A percentile compares a stretch with the other conserved stretches of the same genome.
Evolutionary conservation across 306 rosid species (phyloP).

Genomic region (Albizia julibrissin): DNA sequence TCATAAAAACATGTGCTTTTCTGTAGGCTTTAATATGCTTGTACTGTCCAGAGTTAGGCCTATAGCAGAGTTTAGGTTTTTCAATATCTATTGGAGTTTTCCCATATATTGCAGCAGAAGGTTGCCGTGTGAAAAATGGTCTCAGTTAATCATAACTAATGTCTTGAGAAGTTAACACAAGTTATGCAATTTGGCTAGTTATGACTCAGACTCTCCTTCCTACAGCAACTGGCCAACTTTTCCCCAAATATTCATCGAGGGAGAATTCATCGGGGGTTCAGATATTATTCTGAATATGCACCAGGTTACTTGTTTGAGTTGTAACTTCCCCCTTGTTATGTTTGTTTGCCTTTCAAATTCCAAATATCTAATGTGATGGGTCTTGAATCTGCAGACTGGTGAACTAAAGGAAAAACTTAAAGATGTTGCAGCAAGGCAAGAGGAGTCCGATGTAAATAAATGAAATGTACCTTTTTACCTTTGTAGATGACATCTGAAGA

Average conservation of each 20-base stretch:
- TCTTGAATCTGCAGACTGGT: slow-evolving; percentile 55
- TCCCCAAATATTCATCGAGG: slow-evolving; percentile 90
- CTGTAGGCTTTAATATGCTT: neutral
- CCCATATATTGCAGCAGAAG: neutral
- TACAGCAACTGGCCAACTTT: slow-evolving; percentile 88
- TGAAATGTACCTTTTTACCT: neutral
- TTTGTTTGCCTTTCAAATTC: slow-evolving; percentile 10
- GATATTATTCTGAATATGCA: slow-evolving; percentile 86
- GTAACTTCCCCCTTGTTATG: neutral
- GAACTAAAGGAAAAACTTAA: slow-evolving; percentile 49
- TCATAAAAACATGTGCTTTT: neutral
- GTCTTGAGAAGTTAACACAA: neutral
- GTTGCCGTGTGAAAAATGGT: neutral
- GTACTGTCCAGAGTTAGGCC: neutral
- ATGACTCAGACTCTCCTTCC: neutral
- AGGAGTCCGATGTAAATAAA: neutral
- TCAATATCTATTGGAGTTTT: neutral
- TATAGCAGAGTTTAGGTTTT: neutral
- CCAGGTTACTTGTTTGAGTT: slow-evolving; percentile 49
- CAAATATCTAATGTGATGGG: neutral
- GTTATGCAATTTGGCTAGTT: slow-evolving; percentile 2
- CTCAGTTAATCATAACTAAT: neutral
- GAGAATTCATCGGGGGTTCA: slow-evolving; percentile 93
- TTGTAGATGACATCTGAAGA: neutral
- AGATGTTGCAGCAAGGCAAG: slow-evolving; percentile 40